phyloP scores from a whole-genome alignment of 805 yeast genomes.

The Lachancea sp. region DNA sequence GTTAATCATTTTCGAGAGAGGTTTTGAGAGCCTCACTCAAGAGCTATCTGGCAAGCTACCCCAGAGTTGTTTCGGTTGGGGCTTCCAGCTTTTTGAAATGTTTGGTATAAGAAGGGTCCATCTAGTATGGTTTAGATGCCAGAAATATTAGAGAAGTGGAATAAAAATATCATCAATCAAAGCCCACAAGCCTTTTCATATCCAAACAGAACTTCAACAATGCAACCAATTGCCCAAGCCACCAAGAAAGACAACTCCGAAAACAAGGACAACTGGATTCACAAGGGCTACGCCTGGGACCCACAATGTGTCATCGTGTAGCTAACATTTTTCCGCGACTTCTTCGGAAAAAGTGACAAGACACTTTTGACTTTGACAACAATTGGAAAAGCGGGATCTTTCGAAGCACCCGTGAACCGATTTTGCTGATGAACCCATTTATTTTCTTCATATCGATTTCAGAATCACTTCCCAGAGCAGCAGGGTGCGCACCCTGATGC shows the following conservation, averaged over 20 bases:
- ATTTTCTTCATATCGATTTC: background rate
- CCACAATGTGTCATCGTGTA: constrained; percentile 12
- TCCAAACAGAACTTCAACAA: background rate
- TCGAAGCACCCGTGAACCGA: background rate
- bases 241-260: constrained; percentile 12
- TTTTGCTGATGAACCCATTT: background rate
- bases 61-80: background rate
- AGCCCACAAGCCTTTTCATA: background rate
- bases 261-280: constrained; percentile 13
- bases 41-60: background rate
- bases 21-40: background rate
- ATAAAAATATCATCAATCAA: background rate
- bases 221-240: constrained; percentile 11
- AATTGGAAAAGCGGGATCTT: background rate
- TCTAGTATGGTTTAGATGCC: background rate
- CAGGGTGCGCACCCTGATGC: background rate
- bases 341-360: too few species aligned
- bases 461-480: background rate
- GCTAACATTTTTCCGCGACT: too few species aligned
- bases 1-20: background rate
- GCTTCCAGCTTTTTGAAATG: background rate
- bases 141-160: background rate
- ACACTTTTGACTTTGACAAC: too few species aligned
- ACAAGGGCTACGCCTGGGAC: constrained; percentile 11
- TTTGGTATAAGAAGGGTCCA: background rate